phyloP scores from a whole-genome alignment of 2,329 filamentous ascomycete genomes.

The Corinectria fuckeliana region DNA sequence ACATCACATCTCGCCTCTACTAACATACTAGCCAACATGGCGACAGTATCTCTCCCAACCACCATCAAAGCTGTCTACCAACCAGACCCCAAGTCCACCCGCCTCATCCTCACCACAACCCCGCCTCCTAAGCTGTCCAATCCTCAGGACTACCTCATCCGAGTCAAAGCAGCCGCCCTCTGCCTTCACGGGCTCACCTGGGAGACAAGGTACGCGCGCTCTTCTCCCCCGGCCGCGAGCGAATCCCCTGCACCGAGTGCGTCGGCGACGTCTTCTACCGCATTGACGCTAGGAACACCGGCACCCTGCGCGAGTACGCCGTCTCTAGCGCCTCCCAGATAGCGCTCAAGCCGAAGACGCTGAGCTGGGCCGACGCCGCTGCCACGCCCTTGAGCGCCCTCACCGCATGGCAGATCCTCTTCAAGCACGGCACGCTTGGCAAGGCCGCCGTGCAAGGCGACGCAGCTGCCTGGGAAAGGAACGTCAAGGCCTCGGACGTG shows the following conservation, averaged over 20 bases:
- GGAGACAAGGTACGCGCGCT: constrained; percentile 30
- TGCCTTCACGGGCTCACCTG: constrained; percentile 44
- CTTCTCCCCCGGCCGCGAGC: constrained; percentile 33
- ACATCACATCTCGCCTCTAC: neutral
- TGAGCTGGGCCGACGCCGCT: constrained; percentile 45
- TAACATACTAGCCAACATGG: neutral
- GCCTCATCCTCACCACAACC: constrained; percentile 26
- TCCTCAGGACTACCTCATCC: constrained; percentile 40
- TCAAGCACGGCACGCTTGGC: constrained; percentile 44
- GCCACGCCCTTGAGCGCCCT: constrained; percentile 49
- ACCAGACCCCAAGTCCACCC: constrained; percentile 26
- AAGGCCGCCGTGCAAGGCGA: constrained; percentile 38
- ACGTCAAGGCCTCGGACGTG: constrained; percentile 41
- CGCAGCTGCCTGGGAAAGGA: constrained; percentile 32
- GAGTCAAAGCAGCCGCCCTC: constrained; percentile 43
- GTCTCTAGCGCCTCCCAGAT: constrained; percentile 42
- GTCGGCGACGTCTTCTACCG: constrained; percentile 47
- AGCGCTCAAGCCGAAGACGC: constrained; percentile 41
- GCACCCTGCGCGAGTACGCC: constrained; percentile 44
- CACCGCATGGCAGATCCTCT: constrained; percentile 51
- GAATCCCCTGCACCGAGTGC: constrained; percentile 44
- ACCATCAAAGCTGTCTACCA: constrained; percentile 36
- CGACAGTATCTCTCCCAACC: constrained; percentile 12
- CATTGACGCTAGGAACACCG: constrained; percentile 35
- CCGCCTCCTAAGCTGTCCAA: constrained; percentile 31